A percentile compares a stretch with the other conserved stretches of the same genome.
These are phyloP conservation scores for Fusarium albidum DNA, from an alignment of 2,329 filamentous ascomycete species.

Conservation along the genomic window DNA sequence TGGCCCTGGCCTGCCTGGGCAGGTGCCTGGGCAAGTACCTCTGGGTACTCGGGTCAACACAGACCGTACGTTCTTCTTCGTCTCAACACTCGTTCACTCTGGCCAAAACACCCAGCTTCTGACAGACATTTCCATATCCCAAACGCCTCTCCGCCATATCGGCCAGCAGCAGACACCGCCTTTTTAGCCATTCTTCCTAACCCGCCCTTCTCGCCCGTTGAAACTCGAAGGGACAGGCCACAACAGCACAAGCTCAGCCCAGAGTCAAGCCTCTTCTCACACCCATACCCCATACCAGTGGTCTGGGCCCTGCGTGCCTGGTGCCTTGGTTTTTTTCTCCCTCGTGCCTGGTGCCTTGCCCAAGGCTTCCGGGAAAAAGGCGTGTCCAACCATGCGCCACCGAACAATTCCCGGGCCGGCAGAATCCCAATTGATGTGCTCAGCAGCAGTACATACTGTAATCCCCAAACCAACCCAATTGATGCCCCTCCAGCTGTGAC, in stretches of 20 bases:
- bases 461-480: too few species aligned
- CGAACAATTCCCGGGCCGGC: slow-evolving; percentile 24
- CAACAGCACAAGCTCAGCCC: too few species aligned
- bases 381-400: slow-evolving; percentile 24
- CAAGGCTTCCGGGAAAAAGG: slow-evolving; percentile 20
- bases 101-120: too few species aligned
- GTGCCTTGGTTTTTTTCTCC: slow-evolving; percentile 13
- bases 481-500: too few species aligned
- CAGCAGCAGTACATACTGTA: too few species aligned
- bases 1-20: too few species aligned
- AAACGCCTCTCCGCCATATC: neutral
- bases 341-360: slow-evolving; percentile 3
- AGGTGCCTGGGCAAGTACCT: slow-evolving; percentile 14
- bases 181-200: too few species aligned
- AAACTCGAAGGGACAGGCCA: too few species aligned
- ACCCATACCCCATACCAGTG: neutral
- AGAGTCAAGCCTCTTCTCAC: slow-evolving; percentile 17
- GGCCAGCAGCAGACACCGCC: too few species aligned
- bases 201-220: too few species aligned
- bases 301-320: slow-evolving; percentile 28
- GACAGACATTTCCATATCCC: too few species aligned
- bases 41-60: slow-evolving; percentile 22
- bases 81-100: slow-evolving; percentile 6
- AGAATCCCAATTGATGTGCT: too few species aligned
- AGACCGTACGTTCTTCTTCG: slow-evolving; percentile 5